phyloP scores from a whole-genome alignment of 805 yeast species.

The Priceomyces castillae region DNA sequence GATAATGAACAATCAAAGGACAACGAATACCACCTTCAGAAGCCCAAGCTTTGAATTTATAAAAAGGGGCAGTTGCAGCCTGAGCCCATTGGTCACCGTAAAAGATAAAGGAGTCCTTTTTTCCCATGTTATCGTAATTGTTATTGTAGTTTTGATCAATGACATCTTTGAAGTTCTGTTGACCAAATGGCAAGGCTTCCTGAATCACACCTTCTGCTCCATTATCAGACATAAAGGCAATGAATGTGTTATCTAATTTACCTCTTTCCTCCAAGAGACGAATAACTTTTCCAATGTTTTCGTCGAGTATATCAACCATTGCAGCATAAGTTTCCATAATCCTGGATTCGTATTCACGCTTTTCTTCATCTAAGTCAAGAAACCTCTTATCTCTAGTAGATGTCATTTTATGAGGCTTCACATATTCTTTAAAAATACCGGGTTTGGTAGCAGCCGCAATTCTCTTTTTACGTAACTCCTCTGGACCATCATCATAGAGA shows the following conservation, averaged over 20 bases:
- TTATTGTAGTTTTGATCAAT: conserved; percentile 42
- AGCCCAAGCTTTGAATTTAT: conserved; percentile 56
- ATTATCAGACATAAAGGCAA: conserved; percentile 61
- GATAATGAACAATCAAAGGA: conserved; percentile 50
- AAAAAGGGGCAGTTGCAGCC: conserved; percentile 57
- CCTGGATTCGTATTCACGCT: conserved; percentile 35
- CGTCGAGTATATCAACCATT: conserved; percentile 57
- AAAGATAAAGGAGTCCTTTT: conserved; percentile 46
- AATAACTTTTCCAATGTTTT: conserved; percentile 49
- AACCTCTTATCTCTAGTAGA: conserved; percentile 44
- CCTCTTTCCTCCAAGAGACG: conserved; percentile 38
- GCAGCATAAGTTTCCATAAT: conserved; percentile 63
- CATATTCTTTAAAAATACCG: conserved; percentile 47
- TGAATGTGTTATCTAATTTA: conserved; percentile 52
- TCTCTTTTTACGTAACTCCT: conserved; percentile 37
- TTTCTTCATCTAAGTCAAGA: conserved; percentile 40
- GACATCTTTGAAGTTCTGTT: conserved; percentile 20
- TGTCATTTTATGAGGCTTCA: conserved; percentile 43
- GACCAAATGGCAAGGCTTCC: conserved; percentile 51
- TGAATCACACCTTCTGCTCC: conserved; percentile 63
- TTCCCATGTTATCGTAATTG: conserved; percentile 47
- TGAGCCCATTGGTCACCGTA: conserved; percentile 62
- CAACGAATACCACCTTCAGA: conserved; percentile 61
- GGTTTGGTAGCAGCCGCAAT: conserved; percentile 37
- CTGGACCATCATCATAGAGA: conserved; percentile 48